Conservation (phyloP, 495 filamentous ascomycete genomes). For the Achaetomiella virescens region DNA sequence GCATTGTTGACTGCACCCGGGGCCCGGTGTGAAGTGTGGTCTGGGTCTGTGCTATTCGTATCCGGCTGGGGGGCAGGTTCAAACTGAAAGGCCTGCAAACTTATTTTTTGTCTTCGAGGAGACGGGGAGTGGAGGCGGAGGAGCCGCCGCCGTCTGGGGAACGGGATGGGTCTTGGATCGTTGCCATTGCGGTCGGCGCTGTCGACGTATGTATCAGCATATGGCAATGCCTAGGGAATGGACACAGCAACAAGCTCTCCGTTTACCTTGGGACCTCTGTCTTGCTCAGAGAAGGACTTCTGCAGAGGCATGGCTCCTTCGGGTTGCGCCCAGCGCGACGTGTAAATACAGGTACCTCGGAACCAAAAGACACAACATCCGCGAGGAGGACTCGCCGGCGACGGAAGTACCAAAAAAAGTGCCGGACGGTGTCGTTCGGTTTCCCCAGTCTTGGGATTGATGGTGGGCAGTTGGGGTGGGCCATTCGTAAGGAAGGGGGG, state of each 20-base stretch:
- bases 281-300: conserved; percentile 45
- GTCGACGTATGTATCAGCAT: background rate
- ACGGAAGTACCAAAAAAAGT: background rate
- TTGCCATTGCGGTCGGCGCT: conserved; percentile 38
- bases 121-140: conserved; percentile 35
- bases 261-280: conserved; percentile 16
- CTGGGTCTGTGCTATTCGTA: background rate
- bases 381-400: background rate
- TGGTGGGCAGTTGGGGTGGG: background rate
- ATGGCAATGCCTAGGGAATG: background rate
- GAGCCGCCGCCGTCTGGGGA: conserved; percentile 16
- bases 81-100: conserved; percentile 45
- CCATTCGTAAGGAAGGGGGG: background rate
- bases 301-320: conserved; percentile 38
- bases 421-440: background rate
- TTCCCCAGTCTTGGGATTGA: background rate
- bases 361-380: background rate
- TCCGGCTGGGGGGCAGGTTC: conserved; percentile 11
- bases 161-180: conserved; percentile 43
- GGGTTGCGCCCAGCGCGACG: background rate
- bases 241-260: background rate
- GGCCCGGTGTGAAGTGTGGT: background rate
- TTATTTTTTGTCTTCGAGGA: conserved; percentile 46
- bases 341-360: background rate
- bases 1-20: conserved; percentile 40